Evolutionary conservation across 2,329 filamentous ascomycete genomes (phyloP).

Genomic region (Arthrinium phaeospermum): DNA sequence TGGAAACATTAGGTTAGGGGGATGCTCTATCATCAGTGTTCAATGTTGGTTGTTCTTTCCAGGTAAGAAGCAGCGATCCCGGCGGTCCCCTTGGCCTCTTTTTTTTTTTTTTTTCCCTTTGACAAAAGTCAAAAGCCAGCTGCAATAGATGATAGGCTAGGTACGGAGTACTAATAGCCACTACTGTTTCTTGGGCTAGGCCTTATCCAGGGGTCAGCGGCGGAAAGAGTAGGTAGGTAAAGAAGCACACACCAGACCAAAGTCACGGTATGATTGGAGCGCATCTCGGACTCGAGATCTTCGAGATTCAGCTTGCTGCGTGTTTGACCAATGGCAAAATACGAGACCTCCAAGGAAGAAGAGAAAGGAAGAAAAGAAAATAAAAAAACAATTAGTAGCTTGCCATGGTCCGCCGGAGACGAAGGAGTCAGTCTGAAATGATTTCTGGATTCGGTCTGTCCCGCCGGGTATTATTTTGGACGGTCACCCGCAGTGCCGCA

Average conservation of each 20-base stretch:
- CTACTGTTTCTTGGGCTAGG: background rate
- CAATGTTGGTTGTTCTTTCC: background rate
- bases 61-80: background rate
- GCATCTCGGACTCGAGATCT: background rate
- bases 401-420: background rate
- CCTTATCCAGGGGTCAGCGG: background rate
- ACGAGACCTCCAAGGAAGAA: background rate
- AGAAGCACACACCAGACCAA: background rate
- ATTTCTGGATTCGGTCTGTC: constrained; percentile 10
- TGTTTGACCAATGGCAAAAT: background rate
- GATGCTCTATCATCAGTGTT: background rate
- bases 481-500: constrained; percentile 8
- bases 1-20: background rate
- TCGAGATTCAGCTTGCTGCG: background rate
- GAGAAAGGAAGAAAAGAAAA: background rate
- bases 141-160: background rate
- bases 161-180: background rate
- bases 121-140: background rate
- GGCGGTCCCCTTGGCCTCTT: background rate
- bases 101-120: background rate
- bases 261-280: background rate
- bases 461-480: constrained; percentile 10
- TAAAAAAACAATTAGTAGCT: background rate
- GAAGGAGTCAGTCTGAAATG: background rate
- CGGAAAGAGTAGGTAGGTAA: background rate